Percentiles rank a stretch among this genome's conserved stretches.
These are phyloP conservation scores for Ophiostoma novo-ulmi DNA, from an alignment of 2,329 filamentous ascomycete species.

Conservation along the genomic window DNA sequence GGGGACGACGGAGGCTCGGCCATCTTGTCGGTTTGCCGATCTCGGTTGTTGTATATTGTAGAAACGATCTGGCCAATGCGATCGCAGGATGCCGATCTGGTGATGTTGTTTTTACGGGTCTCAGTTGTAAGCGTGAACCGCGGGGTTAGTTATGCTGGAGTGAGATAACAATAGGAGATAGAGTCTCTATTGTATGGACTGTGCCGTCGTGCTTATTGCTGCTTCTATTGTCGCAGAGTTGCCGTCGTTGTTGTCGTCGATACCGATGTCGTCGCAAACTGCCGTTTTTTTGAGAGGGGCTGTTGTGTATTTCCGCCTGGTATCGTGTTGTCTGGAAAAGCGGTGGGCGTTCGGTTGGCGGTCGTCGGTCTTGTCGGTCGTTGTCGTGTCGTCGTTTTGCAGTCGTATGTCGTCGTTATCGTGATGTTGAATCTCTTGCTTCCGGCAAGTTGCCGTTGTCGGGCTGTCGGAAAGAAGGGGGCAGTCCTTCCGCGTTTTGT, in stretches of 20 bases:
- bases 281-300: neutral
- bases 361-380: slow-evolving; percentile 17
- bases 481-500: slow-evolving; percentile 12
- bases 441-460: slow-evolving; percentile 18
- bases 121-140: neutral
- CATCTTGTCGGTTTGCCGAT: neutral
- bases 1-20: slow-evolving; percentile 58
- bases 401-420: slow-evolving; percentile 2
- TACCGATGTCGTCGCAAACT: slow-evolving; percentile 17
- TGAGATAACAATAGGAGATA: neutral
- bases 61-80: neutral
- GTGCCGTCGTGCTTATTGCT: neutral
- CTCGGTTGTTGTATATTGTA: neutral
- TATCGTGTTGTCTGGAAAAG: slow-evolving; percentile 10
- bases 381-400: slow-evolving; percentile 9
- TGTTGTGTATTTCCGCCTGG: neutral
- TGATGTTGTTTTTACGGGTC: slow-evolving; percentile 8
- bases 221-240: slow-evolving; percentile 5
- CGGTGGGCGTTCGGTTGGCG: slow-evolving; percentile 15
- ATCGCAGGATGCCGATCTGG: slow-evolving; percentile 13
- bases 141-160: neutral
- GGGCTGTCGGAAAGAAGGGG: slow-evolving; percentile 14
- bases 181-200: neutral
- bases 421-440: slow-evolving; percentile 10
- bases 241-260: slow-evolving; percentile 5